Base-by-base conservation (phyloP, 768 basidiomycete genomes). In the Calvatia gigantea region DNA sequence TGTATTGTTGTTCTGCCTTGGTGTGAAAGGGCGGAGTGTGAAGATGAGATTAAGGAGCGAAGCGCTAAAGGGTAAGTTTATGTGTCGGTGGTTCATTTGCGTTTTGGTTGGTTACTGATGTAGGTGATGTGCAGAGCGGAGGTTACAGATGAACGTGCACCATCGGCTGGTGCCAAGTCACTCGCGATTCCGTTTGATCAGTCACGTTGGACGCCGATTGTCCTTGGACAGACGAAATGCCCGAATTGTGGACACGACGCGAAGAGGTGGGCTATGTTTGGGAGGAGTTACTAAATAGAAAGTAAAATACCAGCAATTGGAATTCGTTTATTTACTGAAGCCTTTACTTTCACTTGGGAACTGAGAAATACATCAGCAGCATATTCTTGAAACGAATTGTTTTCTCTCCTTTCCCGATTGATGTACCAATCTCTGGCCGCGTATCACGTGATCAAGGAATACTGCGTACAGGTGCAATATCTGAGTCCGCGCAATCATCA, bases 211-310 rank as follows among this genome's bases (percentile, higher is more conserved):
- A 77, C 84, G 5, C 74, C 83, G 29, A 91, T 96, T 69, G 86
- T 88, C 63, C 80, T 78, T 44, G 91, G 92, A 53, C 82, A 89
- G 74, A 95, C 91, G 28, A 93, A 89, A 66, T 99, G 97, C 71
- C 81, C 91, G 51, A 91, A 83, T 11, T 99, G 97, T 69, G 90
- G 87, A 28, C 76, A 80, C 59, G 85, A 90, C 64, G 91, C 94
- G 54, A 98, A 97, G 76, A 81, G 90, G 64, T 98, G 94, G 94
- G 95, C 95, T 61, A 77, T 99, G 82, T 99, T 98, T 71, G 97
- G 97, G 35, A 79, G 92, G 62, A 89, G 87, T 19, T 93, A 92
- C 66, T 93, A 80, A 48, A 57, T 21, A 41, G 38, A 50, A 6
- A 32, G 47, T n/a, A 19, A 31, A 17, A 49, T n/a, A n/a, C n/a